Conservation (phyloP, 192 early-diverging fungal genomes). For the Kickxella alabastrina region DNA sequence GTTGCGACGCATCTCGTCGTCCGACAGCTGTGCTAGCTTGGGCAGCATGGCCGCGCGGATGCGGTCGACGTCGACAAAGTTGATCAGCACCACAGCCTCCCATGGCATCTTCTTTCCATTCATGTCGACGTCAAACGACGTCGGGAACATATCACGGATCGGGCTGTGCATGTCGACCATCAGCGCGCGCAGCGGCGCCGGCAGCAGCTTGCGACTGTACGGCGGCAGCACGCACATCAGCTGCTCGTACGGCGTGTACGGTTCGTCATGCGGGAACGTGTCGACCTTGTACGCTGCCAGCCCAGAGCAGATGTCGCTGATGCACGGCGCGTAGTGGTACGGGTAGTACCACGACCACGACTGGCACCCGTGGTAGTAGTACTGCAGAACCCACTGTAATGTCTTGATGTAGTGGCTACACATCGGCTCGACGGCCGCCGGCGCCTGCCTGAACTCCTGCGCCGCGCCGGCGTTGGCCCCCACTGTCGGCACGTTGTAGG, state of each 20-base stretch:
- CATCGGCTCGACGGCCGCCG: slow-evolving; percentile 51
- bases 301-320: slow-evolving; percentile 67
- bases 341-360: slow-evolving; percentile 99
- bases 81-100: slow-evolving; percentile 98
- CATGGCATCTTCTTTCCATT: slow-evolving; percentile 98
- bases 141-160: slow-evolving; percentile 94
- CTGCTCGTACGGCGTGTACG: slow-evolving; percentile 96
- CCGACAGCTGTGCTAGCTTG: slow-evolving; percentile 57
- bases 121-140: slow-evolving; percentile 85
- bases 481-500: slow-evolving; percentile 49
- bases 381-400: slow-evolving; percentile 96
- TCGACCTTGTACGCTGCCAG: slow-evolving; percentile 59
- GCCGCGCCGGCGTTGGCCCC: slow-evolving; percentile 1
- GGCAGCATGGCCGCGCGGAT: slow-evolving; percentile 76
- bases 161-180: slow-evolving; percentile 83
- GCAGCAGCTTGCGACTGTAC: slow-evolving; percentile 78
- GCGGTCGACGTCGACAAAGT: slow-evolving; percentile 92
- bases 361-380: slow-evolving; percentile 93
- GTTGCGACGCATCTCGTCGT: slow-evolving; percentile 59
- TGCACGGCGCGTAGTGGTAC: slow-evolving; percentile 94
- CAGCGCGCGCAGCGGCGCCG: slow-evolving; percentile 71
- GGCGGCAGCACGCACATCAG: slow-evolving; percentile 98
- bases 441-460: slow-evolving; percentile 31
- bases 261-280: slow-evolving; percentile 71
- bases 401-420: slow-evolving; percentile 82